phyloP scores from a whole-genome alignment of 2,329 filamentous ascomycete species.

The Fusarium staphyleae region DNA sequence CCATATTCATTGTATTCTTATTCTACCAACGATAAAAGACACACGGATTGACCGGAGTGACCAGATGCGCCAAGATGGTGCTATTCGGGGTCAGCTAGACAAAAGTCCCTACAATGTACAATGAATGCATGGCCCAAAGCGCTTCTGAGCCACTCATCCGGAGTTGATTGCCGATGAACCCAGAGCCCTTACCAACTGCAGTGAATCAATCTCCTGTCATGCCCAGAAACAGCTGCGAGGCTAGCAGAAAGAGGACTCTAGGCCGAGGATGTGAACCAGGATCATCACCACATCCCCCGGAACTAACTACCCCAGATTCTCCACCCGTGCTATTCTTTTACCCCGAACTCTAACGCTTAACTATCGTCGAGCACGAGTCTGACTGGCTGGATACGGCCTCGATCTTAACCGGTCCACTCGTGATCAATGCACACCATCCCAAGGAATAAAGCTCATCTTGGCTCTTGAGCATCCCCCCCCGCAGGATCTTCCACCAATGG shows the following conservation, averaged over 20 bases:
- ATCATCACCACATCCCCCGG: constrained; percentile 18
- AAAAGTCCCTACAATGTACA: not conserved
- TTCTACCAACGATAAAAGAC: no score
- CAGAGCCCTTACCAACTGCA: not conserved
- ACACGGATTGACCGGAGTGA: no score
- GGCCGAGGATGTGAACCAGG: not conserved
- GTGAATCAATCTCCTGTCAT: not conserved
- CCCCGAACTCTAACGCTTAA: constrained; percentile 16
- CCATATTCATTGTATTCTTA: no score
- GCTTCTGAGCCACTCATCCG: constrained; percentile 11
- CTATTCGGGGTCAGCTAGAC: not conserved
- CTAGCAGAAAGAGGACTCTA: constrained; percentile 8
- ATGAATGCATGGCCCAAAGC: no score
- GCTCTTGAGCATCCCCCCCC: constrained; percentile 13
- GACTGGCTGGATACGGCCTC: constrained; percentile 19
- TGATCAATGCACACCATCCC: constrained; percentile 10
- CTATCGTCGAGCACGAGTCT: constrained; percentile 22
- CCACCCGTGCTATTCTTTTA: constrained; percentile 14
- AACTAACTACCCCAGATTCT: constrained; percentile 38
- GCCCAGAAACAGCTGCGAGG: not conserved
- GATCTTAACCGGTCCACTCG: constrained; percentile 38
- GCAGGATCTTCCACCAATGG: constrained; percentile 41
- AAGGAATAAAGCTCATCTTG: constrained; percentile 4
- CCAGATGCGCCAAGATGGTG: no score
- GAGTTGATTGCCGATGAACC: not conserved